Evolutionary conservation across 345 rosid species (phyloP).

Genomic region (Dovyalis caffra): DNA sequence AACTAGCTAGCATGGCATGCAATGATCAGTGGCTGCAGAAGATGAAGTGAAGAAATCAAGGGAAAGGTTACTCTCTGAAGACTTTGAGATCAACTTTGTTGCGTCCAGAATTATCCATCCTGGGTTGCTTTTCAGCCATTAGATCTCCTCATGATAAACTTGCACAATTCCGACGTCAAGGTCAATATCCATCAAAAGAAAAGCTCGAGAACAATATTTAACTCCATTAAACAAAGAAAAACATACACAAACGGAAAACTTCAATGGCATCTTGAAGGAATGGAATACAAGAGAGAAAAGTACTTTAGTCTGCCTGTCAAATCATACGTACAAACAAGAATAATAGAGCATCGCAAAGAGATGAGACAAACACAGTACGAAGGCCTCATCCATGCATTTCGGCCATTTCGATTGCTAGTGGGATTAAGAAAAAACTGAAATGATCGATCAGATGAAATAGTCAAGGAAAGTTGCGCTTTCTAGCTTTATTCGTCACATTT

Average conservation of each 20-base stretch:
- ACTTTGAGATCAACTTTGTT: neutral
- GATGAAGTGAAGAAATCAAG: neutral
- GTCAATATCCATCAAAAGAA: neutral
- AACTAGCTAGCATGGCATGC: no score
- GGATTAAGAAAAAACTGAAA: neutral
- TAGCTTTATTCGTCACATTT: neutral
- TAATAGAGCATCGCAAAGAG: neutral
- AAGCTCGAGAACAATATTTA: neutral
- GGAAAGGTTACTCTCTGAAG: neutral
- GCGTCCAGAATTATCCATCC: neutral
- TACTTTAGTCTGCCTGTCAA: neutral
- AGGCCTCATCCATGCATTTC: neutral
- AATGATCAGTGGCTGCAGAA: no score
- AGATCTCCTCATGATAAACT: neutral
- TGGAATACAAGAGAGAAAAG: neutral
- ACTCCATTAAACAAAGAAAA: neutral
- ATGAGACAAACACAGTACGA: neutral
- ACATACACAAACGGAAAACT: neutral
- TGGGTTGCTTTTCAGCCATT: neutral
- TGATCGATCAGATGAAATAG: neutral
- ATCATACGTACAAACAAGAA: neutral
- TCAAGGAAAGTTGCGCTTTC: neutral
- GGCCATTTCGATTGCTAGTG: neutral
- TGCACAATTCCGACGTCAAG: neutral
- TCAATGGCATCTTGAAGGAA: neutral